Evolutionary conservation across 192 early-diverging fungal genomes (phyloP).

Genomic region (Coemansia furcata): DNA sequence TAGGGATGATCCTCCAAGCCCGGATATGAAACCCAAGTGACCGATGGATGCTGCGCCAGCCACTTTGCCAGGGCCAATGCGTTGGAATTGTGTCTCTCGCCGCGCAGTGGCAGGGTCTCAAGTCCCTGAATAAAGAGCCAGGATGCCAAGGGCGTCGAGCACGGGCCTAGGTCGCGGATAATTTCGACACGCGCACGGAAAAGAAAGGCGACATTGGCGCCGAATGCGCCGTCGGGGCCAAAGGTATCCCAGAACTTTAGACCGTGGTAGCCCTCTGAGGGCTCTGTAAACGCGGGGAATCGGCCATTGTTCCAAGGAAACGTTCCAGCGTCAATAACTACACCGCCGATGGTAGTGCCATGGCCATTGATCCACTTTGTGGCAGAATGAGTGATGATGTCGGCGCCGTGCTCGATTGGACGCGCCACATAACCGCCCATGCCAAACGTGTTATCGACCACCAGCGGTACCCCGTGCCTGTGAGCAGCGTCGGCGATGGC

Average conservation of each 20-base stretch:
- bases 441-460: constrained; percentile 98
- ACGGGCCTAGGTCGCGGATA: constrained; percentile 83
- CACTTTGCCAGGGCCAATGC: constrained; percentile 76
- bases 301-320: constrained; percentile 88
- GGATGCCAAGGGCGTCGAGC: constrained; percentile 82
- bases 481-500: constrained; percentile 81
- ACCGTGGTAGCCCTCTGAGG: constrained; percentile 76
- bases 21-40: constrained; percentile 87
- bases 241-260: constrained; percentile 85
- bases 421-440: constrained; percentile 78
- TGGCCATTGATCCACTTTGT: constrained; percentile 95
- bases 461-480: constrained; percentile 77
- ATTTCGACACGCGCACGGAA: constrained; percentile 80
- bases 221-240: constrained; percentile 60
- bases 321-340: constrained; percentile 82
- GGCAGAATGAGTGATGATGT: constrained; percentile 90
- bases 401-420: constrained; percentile 94
- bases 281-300: constrained; percentile 87
- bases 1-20: constrained; percentile 77
- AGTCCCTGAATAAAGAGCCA: constrained; percentile 88
- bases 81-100: constrained; percentile 81
- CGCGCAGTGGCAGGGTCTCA: constrained; percentile 88
- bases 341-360: constrained; percentile 89
- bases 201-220: constrained; percentile 65
- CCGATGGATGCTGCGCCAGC: constrained; percentile 68